Percentiles rank a stretch among this genome's conserved stretches.
phyloP scores from a whole-genome alignment of 768 basidiomycete species.

The Cyclocybe cylindracea region DNA sequence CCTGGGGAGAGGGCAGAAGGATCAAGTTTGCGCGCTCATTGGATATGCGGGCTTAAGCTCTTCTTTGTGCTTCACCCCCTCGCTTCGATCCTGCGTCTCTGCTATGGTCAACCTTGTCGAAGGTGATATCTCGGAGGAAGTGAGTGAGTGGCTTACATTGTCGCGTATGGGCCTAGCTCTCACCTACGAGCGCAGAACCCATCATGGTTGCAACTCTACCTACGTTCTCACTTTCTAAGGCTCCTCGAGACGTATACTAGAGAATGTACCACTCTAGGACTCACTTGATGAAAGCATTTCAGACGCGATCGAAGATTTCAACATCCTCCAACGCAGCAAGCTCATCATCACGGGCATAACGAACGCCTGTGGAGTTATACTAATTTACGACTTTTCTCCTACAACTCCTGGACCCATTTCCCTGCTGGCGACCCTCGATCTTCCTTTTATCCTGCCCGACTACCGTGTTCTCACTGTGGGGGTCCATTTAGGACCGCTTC shows the following conservation, averaged over 20 bases:
- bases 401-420: background rate
- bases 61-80: too few species aligned
- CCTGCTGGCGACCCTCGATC: constrained; percentile 2
- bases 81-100: too few species aligned
- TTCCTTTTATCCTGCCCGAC: background rate
- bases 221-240: background rate
- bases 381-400: constrained; percentile 1
- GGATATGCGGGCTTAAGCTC: too few species aligned
- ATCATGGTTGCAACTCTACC: background rate
- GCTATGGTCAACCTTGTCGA: too few species aligned
- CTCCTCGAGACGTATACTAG: background rate
- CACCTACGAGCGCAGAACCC: too few species aligned
- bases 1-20: too few species aligned
- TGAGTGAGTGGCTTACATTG: too few species aligned
- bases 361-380: background rate
- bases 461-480: background rate
- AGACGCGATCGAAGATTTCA: background rate
- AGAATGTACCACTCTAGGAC: background rate
- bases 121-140: too few species aligned
- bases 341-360: constrained; percentile 1
- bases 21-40: too few species aligned
- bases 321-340: background rate
- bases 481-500: constrained; percentile 5
- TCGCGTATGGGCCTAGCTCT: too few species aligned
- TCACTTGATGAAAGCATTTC: background rate